A percentile compares a stretch with the other conserved stretches of the same genome.
Conservation (phyloP, 1,284 basidiomycete genomes). For the Sporisorium reilianum region DNA sequence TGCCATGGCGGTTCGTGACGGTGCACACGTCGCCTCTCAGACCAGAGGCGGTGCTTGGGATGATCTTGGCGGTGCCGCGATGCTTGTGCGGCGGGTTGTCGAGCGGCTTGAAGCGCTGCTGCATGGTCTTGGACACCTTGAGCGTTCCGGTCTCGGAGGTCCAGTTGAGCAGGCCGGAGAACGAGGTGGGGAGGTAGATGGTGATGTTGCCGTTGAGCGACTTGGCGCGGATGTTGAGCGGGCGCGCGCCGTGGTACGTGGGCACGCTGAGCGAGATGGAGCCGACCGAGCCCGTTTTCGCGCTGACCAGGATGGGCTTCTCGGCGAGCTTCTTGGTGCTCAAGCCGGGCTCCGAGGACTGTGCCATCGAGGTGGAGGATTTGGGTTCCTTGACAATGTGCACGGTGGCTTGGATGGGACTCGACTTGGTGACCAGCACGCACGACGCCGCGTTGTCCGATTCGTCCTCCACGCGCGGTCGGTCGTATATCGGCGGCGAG, state of each 20-base stretch:
- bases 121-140: conserved; percentile 44
- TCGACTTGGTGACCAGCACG: conserved; percentile 41
- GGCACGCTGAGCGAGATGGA: conserved; percentile 41
- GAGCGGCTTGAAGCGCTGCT: conserved; percentile 40
- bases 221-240: conserved; percentile 54
- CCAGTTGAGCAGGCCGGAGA: conserved; percentile 61
- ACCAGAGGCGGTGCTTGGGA: conserved; percentile 42
- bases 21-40: conserved; percentile 51
- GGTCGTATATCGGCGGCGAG: conserved; percentile 54
- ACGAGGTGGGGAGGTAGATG: conserved; percentile 51
- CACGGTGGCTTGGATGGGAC: conserved; percentile 53
- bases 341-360: too few species aligned
- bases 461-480: conserved; percentile 31
- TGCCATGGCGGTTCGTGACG: conserved; percentile 37
- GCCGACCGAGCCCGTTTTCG: conserved; percentile 36
- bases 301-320: conserved; percentile 43
- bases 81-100: conserved; percentile 51
- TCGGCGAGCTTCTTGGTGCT: conserved; percentile 4
- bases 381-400: conserved; percentile 35
- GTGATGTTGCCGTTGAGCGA: conserved; percentile 49
- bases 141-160: conserved; percentile 53
- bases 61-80: conserved; percentile 51
- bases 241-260: conserved; percentile 45
- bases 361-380: background rate
- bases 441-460: conserved; percentile 36